Conservation (phyloP, 768 basidiomycete genomes). For the Leccinum obscurum region DNA sequence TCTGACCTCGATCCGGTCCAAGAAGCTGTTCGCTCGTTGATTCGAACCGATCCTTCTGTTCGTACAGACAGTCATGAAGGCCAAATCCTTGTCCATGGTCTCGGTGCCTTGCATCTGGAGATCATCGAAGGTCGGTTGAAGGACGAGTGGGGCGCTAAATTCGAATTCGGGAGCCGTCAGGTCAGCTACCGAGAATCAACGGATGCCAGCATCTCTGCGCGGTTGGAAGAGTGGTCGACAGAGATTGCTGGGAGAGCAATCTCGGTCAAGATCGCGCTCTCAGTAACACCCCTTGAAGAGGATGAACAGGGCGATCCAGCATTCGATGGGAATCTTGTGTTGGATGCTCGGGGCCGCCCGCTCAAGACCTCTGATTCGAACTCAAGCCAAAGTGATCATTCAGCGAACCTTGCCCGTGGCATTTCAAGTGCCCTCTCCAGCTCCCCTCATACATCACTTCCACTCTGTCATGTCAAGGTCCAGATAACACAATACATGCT, state of each 20-base stretch:
- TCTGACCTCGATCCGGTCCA: constrained; percentile 78
- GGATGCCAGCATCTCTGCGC: constrained; percentile 27
- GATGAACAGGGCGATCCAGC: constrained; percentile 61
- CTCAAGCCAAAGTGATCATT: constrained; percentile 43
- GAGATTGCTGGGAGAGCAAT: constrained; percentile 60
- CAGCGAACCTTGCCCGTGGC: constrained; percentile 62
- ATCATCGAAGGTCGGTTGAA: constrained; percentile 79
- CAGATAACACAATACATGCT: constrained; percentile 47
- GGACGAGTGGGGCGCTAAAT: constrained; percentile 77
- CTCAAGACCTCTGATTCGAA: constrained; percentile 53
- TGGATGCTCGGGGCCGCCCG: constrained; percentile 52
- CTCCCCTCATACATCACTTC: constrained; percentile 76
- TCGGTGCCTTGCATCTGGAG: constrained; percentile 87
- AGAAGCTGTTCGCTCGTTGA: constrained; percentile 66
- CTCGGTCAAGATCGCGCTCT: constrained; percentile 52
- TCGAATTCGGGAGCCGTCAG: constrained; percentile 73
- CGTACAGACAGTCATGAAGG: constrained; percentile 80
- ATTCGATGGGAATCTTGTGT: constrained; percentile 79
- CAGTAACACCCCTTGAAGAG: constrained; percentile 51
- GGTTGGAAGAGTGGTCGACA: constrained; percentile 55
- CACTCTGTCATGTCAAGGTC: constrained; percentile 63
- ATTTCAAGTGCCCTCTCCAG: constrained; percentile 70
- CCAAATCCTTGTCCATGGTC: constrained; percentile 79
- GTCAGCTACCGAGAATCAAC: constrained; percentile 78
- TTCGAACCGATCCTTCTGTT: constrained; percentile 89